phyloP scores from a whole-genome alignment of 2,329 filamentous ascomycete genomes.

The Phialophora verrucosa region DNA sequence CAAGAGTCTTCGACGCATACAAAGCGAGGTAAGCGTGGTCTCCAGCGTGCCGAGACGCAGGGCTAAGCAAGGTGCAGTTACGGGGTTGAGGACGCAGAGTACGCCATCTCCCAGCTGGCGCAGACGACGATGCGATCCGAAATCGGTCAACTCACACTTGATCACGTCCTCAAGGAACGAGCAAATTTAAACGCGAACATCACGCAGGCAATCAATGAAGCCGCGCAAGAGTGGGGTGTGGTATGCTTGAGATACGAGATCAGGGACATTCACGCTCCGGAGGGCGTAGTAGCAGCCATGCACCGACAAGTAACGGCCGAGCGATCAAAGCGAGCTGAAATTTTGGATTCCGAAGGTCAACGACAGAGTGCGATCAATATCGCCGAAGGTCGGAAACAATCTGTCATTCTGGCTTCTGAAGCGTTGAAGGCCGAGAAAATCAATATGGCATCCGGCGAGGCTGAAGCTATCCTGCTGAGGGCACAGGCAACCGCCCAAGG shows the following conservation, averaged over 20 bases:
- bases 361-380: slow-evolving; percentile 98
- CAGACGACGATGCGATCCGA: slow-evolving; percentile 99
- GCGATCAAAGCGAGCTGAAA: slow-evolving; percentile 95
- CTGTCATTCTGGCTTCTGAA: slow-evolving; percentile 93
- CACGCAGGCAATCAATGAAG: slow-evolving; percentile 98
- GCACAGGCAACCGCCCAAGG: slow-evolving; percentile 84
- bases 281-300: slow-evolving; percentile 94
- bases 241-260: slow-evolving; percentile 97
- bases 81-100: slow-evolving; percentile 97
- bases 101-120: slow-evolving; percentile 95
- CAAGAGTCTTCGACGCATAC: slow-evolving; percentile 94
- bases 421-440: slow-evolving; percentile 88
- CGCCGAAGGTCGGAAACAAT: slow-evolving; percentile 95
- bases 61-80: slow-evolving; percentile 65
- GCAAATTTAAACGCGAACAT: slow-evolving; percentile 97
- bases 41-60: neutral
- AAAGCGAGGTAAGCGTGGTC: slow-evolving; percentile 76
- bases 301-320: slow-evolving; percentile 97
- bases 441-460: slow-evolving; percentile 90
- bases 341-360: slow-evolving; percentile 95
- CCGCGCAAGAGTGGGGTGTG: slow-evolving; percentile 94
- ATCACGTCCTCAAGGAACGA: slow-evolving; percentile 97
- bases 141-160: slow-evolving; percentile 93
- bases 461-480: slow-evolving; percentile 87
- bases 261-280: slow-evolving; percentile 94